Percentiles rank a stretch among this genome's conserved stretches.
Conservation (phyloP, 148 eudicot species). For the Bassia scoparia region DNA sequence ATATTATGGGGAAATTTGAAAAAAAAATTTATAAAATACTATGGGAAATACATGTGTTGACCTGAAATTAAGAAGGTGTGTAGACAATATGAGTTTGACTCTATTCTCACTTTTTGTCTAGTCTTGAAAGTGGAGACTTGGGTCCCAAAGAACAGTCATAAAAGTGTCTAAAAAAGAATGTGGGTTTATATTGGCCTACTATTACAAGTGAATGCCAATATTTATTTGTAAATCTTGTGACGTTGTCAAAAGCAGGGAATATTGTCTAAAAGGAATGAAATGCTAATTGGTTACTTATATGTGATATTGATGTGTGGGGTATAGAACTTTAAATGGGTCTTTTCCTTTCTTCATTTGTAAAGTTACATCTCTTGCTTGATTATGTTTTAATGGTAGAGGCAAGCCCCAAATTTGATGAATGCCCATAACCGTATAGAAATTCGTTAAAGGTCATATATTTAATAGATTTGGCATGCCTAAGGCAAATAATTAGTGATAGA, state of each 20-base stretch:
- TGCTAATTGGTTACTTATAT: constrained; percentile 2
- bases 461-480: constrained; percentile 13
- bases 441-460: constrained; percentile 15
- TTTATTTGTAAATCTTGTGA: constrained; percentile 17
- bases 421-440: constrained; percentile 14
- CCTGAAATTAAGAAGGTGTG: constrained; percentile 14
- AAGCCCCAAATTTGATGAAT: constrained; percentile 11
- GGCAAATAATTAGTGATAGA: constrained; percentile 22
- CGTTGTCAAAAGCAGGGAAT: constrained; percentile 19
- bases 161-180: constrained; percentile 17
- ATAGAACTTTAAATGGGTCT: constrained; percentile 19
- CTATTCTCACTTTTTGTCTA: constrained; percentile 7
- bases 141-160: neutral
- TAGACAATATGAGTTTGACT: neutral
- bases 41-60: constrained; percentile 18
- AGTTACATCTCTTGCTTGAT: constrained; percentile 13
- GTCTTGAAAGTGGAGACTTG: constrained; percentile 14
- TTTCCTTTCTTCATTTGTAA: constrained; percentile 9
- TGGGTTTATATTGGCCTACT: constrained; percentile 14
- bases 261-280: constrained; percentile 5
- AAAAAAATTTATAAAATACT: too few relatives aligned
- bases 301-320: constrained; percentile 26
- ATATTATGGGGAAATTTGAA: too few relatives aligned
- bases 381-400: constrained; percentile 19
- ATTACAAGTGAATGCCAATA: constrained; percentile 12